Conservation (phyloP, 257 asterid genomes). For the Capsicum rhomboideum region DNA sequence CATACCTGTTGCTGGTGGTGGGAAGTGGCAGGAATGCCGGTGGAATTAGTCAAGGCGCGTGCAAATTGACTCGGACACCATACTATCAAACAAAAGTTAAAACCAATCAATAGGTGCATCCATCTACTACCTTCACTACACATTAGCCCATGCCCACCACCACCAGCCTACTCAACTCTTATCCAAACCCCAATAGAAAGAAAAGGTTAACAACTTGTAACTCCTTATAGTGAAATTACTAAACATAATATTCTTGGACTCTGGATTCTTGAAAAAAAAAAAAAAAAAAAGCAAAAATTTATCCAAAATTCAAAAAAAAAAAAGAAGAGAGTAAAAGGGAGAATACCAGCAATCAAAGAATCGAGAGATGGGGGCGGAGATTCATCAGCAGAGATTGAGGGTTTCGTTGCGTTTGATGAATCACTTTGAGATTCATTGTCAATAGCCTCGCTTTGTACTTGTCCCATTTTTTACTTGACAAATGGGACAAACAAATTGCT, state of each 20-base stretch:
- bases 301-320: background rate
- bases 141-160: no score
- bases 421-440: background rate
- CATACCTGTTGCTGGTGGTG: no score
- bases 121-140: no score
- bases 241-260: background rate
- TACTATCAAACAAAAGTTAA: no score
- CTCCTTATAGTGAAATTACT: background rate
- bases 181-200: no score
- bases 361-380: conserved; percentile 42
- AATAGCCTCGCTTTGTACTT: conserved; percentile 4
- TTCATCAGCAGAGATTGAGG: conserved; percentile 9
- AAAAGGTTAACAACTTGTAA: background rate
- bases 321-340: background rate
- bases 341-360: conserved; percentile 40
- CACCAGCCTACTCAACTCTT: no score
- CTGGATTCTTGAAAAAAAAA: background rate
- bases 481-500: background rate
- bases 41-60: no score
- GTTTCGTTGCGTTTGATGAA: background rate
- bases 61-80: no score
- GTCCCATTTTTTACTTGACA: conserved; percentile 3
- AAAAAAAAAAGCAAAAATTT: background rate
- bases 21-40: no score
- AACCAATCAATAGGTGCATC: no score